Evolutionary conservation across 768 basidiomycete species (phyloP).

Genomic region (Phlebiopsis flavidoalba): DNA sequence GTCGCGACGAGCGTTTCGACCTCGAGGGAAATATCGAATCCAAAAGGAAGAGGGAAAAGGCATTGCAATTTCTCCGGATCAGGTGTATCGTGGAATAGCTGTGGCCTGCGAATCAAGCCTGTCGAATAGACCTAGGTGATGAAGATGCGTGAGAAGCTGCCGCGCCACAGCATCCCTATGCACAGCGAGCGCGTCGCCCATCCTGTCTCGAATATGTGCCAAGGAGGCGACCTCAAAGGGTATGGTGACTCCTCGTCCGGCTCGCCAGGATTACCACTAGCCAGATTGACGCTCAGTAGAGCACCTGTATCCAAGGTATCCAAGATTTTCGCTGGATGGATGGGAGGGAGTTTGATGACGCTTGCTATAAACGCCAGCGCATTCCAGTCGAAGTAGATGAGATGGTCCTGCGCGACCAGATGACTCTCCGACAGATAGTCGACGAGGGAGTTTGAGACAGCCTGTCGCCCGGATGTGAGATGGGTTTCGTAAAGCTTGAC

Average conservation of each 20-base stretch:
- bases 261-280: conserved; percentile 15
- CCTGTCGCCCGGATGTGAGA: conserved; percentile 37
- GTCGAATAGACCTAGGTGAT: conserved; percentile 58
- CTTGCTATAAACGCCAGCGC: conserved; percentile 58
- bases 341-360: conserved; percentile 43
- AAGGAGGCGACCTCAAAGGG: conserved; percentile 57
- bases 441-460: conserved; percentile 40
- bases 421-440: conserved; percentile 53
- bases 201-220: conserved; percentile 52
- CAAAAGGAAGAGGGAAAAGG: conserved; percentile 63
- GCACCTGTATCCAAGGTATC: conserved; percentile 30
- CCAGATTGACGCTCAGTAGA: conserved; percentile 40
- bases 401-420: conserved; percentile 33
- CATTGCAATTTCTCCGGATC: conserved; percentile 37
- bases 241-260: conserved; percentile 27
- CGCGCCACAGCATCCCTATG: conserved; percentile 47
- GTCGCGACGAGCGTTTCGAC: conserved; percentile 70
- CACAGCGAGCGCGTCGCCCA: conserved; percentile 56
- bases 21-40: conserved; percentile 64
- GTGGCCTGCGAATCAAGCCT: conserved; percentile 32
- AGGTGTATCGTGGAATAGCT: conserved; percentile 31
- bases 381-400: conserved; percentile 65
- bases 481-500: conserved; percentile 46
- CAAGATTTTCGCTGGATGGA: conserved; percentile 12
- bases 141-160: conserved; percentile 53